A percentile compares a stretch with the other conserved stretches of the same genome.
phyloP scores from a whole-genome alignment of 1,284 basidiomycete species.

The Leccinum variabile region DNA sequence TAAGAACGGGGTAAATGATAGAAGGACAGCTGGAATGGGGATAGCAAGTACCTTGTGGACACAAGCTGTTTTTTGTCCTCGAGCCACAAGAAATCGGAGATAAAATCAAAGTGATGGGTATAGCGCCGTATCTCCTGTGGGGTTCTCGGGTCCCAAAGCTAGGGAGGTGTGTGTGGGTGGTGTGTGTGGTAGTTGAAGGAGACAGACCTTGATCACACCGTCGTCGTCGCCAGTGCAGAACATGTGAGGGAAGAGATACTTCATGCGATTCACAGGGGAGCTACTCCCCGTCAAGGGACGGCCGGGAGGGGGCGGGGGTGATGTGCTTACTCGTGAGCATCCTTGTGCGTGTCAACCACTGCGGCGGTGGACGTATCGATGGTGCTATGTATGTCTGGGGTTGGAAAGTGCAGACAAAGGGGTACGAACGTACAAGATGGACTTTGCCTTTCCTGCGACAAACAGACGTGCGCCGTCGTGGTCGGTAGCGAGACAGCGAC shows the following conservation, averaged over 20 bases:
- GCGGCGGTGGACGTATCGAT: conserved; percentile 70
- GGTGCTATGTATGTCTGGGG: conserved; percentile 43
- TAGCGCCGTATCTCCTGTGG: conserved; percentile 66
- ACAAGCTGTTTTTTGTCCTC: conserved; percentile 84
- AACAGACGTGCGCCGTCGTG: conserved; percentile 68
- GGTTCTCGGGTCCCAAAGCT: conserved; percentile 90
- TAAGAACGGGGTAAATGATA: background rate
- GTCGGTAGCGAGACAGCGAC: conserved; percentile 67
- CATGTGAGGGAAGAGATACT: conserved; percentile 65
- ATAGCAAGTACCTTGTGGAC: conserved; percentile 65
- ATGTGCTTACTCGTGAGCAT: conserved; percentile 77
- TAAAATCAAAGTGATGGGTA: conserved; percentile 93
- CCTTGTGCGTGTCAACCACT: conserved; percentile 58
- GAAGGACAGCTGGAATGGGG: background rate
- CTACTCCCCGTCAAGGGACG: conserved; percentile 49
- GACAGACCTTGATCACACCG: conserved; percentile 82
- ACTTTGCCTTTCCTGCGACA: conserved; percentile 82
- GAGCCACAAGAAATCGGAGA: conserved; percentile 89
- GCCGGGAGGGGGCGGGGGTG: conserved; percentile 9
- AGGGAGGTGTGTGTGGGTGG: conserved; percentile 5
- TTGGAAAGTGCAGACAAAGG: conserved; percentile 4
- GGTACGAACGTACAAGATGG: conserved; percentile 64
- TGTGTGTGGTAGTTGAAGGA: background rate
- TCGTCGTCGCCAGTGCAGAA: conserved; percentile 91
- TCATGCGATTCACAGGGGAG: conserved; percentile 82